Conservation (phyloP, 78 protist species). For the Polysphondylium violaceum region DNA sequence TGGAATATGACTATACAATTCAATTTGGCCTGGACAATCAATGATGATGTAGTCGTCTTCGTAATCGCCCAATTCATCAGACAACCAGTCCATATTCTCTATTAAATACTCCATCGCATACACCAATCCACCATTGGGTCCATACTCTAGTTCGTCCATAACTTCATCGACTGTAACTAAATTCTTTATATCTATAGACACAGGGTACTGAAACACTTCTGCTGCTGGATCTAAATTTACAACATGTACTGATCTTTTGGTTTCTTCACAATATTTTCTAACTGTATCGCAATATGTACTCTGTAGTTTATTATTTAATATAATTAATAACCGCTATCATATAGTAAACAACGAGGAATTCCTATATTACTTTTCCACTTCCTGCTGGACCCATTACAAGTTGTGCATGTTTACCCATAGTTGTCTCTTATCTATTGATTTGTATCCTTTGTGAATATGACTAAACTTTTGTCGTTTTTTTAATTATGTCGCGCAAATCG, state of each 20-base stretch:
- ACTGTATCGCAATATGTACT: conserved; percentile 95
- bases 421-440: neutral
- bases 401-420: conserved; percentile 94
- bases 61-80: conserved; percentile 91
- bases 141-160: conserved; percentile 94
- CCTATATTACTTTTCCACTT: conserved; percentile 86
- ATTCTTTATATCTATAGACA: conserved; percentile 93
- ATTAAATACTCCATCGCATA: conserved; percentile 95
- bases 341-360: neutral
- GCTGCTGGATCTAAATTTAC: conserved; percentile 99
- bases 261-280: conserved; percentile 81
- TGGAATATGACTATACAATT: conserved; percentile 95
- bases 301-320: conserved; percentile 6
- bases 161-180: conserved; percentile 94
- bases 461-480: too few relatives aligned
- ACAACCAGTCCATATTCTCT: conserved; percentile 92
- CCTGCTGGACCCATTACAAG: conserved; percentile 99
- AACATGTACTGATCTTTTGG: conserved; percentile 89
- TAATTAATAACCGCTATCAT: neutral
- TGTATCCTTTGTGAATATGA: too few relatives aligned
- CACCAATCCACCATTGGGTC: conserved; percentile 99
- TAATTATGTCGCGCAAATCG: too few relatives aligned
- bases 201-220: conserved; percentile 91
- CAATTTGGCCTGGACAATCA: conserved; percentile 99
- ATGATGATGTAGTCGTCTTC: conserved; percentile 97